These are phyloP conservation scores for Stemphylium lycopersici DNA, from an alignment of 2,329 filamentous ascomycete species.

Conservation along the genomic window DNA sequence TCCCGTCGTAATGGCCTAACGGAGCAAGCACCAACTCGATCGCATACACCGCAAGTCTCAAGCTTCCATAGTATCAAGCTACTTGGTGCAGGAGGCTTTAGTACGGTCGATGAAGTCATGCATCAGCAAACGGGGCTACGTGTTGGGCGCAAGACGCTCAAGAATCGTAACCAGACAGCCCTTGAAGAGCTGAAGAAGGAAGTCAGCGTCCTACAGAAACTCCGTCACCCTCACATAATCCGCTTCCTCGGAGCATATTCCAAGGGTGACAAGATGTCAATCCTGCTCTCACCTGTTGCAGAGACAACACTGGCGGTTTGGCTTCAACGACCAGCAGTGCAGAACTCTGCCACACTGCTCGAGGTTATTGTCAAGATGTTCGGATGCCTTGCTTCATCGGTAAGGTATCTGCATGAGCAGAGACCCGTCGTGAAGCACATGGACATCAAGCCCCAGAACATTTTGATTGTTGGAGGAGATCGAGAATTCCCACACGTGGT, in stretches of 20 bases:
- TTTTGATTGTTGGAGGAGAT: slow-evolving; percentile 41
- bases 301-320: slow-evolving; percentile 46
- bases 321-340: slow-evolving; percentile 31
- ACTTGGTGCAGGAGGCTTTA: slow-evolving; percentile 46
- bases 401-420: slow-evolving; percentile 47
- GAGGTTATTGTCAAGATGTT: slow-evolving; percentile 42
- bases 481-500: slow-evolving; percentile 42
- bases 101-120: slow-evolving; percentile 47
- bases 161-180: slow-evolving; percentile 42
- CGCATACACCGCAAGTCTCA: slow-evolving; percentile 10
- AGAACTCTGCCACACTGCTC: slow-evolving; percentile 30
- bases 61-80: slow-evolving; percentile 45
- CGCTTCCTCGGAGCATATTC: slow-evolving; percentile 47
- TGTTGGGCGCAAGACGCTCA: slow-evolving; percentile 46
- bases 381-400: slow-evolving; percentile 44
- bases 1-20: background rate
- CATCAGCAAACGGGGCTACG: slow-evolving; percentile 43
- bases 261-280: slow-evolving; percentile 46
- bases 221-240: slow-evolving; percentile 49
- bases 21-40: background rate
- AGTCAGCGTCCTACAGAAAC: slow-evolving; percentile 45
- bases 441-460: slow-evolving; percentile 50
- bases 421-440: slow-evolving; percentile 45
- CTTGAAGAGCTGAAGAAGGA: slow-evolving; percentile 45
- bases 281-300: slow-evolving; percentile 46